Base-by-base conservation (phyloP, 495 filamentous ascomycete species). In the Talaromyces adpressus region DNA sequence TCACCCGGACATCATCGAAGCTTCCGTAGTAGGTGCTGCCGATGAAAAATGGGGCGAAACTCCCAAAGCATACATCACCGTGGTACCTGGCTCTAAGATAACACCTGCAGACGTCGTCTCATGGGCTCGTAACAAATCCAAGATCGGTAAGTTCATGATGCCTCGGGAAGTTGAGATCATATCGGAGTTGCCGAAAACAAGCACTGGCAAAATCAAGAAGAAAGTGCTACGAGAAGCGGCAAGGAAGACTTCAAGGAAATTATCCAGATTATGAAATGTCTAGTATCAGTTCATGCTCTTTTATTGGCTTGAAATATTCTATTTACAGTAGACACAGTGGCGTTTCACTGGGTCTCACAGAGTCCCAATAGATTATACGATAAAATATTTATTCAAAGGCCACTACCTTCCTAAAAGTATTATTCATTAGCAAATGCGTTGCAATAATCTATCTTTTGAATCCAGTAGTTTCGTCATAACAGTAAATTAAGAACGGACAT, bases 151-250 rank as follows among this genome's bases (percentile, higher is more conserved):
- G 67, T 98, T 97, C 72, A 98, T 98, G 94, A 86, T 98, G 20
- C 94, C 94, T 8, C 81, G 89, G 53, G 94, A 97, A 79, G 91
- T 97, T 1, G 92, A 96, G 76, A 80, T 98, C 59, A 85, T 98
- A 29, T 63, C 75, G 22, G 91, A 97, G 73, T 77, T 98, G 62
- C 94, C 94, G 14, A 98, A 98, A 83, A 98, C 94, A 32, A 92
- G 89, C 69, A 98, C 94, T 3, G 94, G 94, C 25, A 98, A 98
- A 81, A 77, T 98, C 61, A 87, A 90, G 82, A 98, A 98, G 84
- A 98, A 97, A 72, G 85, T 96, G 36, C 70, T 98, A 54, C 77
- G 93, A 65, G 89, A 91, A 69, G 93, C 91, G 93, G 89, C 84
- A 75, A 85, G 81, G 39, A 71, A 52, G 16, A 30, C 27, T 27